Base-by-base conservation (phyloP, 495 filamentous ascomycete genomes). In the Penicillium paradoxum region DNA sequence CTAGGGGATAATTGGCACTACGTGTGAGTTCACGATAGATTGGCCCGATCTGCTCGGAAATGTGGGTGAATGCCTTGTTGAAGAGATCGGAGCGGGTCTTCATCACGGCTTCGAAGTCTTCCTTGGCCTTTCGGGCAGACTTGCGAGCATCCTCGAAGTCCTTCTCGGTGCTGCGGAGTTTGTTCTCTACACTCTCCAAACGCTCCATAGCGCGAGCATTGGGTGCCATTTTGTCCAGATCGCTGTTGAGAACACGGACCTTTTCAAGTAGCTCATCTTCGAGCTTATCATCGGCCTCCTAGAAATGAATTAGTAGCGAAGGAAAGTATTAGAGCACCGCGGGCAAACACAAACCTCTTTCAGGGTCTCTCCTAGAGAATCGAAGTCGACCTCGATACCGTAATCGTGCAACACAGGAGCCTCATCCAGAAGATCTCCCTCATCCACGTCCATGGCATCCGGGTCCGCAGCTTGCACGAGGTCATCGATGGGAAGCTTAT, bases 21-120 rank as follows among this genome's bases (percentile, higher is more conserved):
- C 88, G 83, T 15, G 93, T 99, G 32, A 99, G 80, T 59, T 97
- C 95, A 60, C 90, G 90, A 74, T 99, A 99, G 40, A 96, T 91
- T 22, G 86, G 83, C 25, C 82, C 86, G 57, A 99, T 97, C 60
- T 96, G 90, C 59, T 96, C 90, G 13, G 87, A 88, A 66, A 99
- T 99, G 67, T 99, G 93, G 22, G 79, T 76, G 73, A 96, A 97
- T 46, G 93, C 93, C 67, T 88, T 90, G 73, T 89, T 91, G 80
- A 99, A 99, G 33, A 96, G 79, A 45, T 93, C 89, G 56, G 85
- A 89, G 8, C 93, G 89, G 71, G 84, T 83, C 43, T 87, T 78
- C 71, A 91, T 93, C 34, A 93, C 81, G 13, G 79, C 71, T 53
- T 88, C 83, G 61, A 97, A 99, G 24, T 83, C 85, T 3, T 95